Percentiles rank a stretch among this genome's conserved stretches.
phyloP scores from a whole-genome alignment of 83 land plant species.

The Diphasiastrum complanatum region DNA sequence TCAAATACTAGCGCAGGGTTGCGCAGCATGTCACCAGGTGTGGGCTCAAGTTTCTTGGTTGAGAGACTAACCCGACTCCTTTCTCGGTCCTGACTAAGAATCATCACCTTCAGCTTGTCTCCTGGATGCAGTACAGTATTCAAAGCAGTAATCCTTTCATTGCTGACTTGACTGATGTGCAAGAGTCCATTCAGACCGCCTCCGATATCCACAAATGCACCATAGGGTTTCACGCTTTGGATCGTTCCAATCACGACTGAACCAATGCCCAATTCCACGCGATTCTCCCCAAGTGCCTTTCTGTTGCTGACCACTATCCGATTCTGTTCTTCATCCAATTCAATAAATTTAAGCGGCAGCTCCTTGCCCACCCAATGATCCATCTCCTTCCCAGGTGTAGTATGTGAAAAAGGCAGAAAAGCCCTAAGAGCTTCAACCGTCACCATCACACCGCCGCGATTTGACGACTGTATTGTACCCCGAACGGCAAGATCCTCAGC shows the following conservation, averaged over 20 bases:
- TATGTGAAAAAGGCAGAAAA: slow-evolving; percentile 90
- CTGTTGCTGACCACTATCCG: slow-evolving; percentile 90
- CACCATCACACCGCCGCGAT: slow-evolving; percentile 83
- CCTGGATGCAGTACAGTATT: slow-evolving; percentile 88
- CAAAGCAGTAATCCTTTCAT: slow-evolving; percentile 85
- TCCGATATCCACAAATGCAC: slow-evolving; percentile 94
- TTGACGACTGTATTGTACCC: slow-evolving; percentile 70
- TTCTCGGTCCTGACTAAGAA: slow-evolving; percentile 91
- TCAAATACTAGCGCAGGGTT: slow-evolving; percentile 94
- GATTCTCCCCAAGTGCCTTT: slow-evolving; percentile 87
- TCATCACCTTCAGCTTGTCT: slow-evolving; percentile 95
- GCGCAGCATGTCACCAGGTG: slow-evolving; percentile 99
- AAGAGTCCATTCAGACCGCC: slow-evolving; percentile 88
- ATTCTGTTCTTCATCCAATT: slow-evolving; percentile 87
- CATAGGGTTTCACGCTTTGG: slow-evolving; percentile 87
- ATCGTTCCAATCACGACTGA: slow-evolving; percentile 89
- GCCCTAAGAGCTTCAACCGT: slow-evolving; percentile 71
- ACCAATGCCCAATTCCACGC: slow-evolving; percentile 80
- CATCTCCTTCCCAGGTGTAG: no score
- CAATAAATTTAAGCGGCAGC: slow-evolving; percentile 78
- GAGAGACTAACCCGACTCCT: slow-evolving; percentile 93
- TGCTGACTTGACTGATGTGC: slow-evolving; percentile 97
- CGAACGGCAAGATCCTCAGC: slow-evolving; percentile 75
- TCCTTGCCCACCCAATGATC: slow-evolving; percentile 70
- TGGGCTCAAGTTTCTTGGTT: slow-evolving; percentile 95